Percentiles rank a stretch among this genome's conserved stretches.
Conservation (phyloP, 257 asterid genomes). For the Fraxinus americana region DNA sequence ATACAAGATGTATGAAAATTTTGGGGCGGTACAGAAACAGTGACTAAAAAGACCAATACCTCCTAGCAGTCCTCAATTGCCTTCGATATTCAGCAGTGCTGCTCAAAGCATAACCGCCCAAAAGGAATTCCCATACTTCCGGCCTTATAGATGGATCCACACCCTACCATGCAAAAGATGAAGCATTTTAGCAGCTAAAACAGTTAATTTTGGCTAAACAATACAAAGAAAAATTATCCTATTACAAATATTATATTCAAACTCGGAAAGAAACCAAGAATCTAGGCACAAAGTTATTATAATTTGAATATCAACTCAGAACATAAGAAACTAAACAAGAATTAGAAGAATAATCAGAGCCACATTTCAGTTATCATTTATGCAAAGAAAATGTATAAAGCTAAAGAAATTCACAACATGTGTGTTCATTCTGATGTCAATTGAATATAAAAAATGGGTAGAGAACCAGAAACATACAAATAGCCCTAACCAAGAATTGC, state of each 20-base stretch:
- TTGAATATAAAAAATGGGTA: neutral
- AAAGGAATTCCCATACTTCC: constrained; percentile 98
- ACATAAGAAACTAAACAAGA: constrained; percentile 12
- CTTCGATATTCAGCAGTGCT: constrained; percentile 79
- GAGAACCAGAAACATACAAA: neutral
- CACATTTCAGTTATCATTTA: neutral
- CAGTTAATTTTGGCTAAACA: neutral
- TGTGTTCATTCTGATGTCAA: neutral
- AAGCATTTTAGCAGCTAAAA: constrained; percentile 19
- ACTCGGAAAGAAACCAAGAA: neutral
- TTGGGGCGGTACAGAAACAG: neutral
- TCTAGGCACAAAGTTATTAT: neutral
- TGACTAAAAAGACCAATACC: constrained; percentile 49
- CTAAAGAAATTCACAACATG: neutral
- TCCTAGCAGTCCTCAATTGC: constrained; percentile 84
- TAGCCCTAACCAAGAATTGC: neutral
- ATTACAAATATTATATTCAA: constrained; percentile 7
- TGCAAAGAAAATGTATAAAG: neutral
- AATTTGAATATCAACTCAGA: constrained; percentile 6
- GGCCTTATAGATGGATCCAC: constrained; percentile 95
- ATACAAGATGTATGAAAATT: no score
- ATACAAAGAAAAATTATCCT: constrained; percentile 6
- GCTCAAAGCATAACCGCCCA: constrained; percentile 90
- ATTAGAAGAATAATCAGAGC: constrained; percentile 16
- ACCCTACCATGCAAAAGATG: constrained; percentile 59